Conservation (phyloP, 2,329 filamentous ascomycete genomes). For the Venturia oleaginea region DNA sequence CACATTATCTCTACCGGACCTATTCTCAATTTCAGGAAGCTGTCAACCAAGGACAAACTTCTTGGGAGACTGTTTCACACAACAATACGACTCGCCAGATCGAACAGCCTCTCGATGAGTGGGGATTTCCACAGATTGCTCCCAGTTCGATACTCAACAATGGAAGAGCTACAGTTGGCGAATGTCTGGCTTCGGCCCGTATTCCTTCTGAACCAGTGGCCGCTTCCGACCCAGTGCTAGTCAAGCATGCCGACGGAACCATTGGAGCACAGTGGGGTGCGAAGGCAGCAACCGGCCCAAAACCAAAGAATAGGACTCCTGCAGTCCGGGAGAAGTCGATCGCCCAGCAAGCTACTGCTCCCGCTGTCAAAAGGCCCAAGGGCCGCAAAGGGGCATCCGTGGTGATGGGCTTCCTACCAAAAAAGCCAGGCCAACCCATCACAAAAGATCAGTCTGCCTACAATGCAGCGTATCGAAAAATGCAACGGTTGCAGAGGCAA, state of each 20-base stretch:
- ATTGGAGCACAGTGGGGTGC: neutral
- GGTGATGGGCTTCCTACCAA: neutral
- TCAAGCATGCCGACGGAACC: constrained; percentile 2
- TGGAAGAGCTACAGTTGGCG: neutral
- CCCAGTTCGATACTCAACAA: neutral
- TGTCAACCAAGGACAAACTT: constrained; percentile 40
- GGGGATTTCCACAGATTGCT: constrained; percentile 4
- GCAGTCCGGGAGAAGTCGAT: neutral
- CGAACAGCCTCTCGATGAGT: constrained; percentile 20
- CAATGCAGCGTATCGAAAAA: constrained; percentile 5
- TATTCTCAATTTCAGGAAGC: constrained; percentile 43
- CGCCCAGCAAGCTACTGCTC: neutral
- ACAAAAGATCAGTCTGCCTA: constrained; percentile 3
- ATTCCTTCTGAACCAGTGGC: neutral
- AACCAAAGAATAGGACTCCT: neutral
- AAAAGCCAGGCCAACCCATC: neutral
- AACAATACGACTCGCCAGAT: neutral
- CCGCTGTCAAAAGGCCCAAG: neutral
- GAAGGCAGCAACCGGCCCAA: neutral
- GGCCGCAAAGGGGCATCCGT: neutral
- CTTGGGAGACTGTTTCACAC: constrained; percentile 35
- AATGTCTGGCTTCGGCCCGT: neutral
- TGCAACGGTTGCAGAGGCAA: neutral
- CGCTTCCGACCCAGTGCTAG: neutral
- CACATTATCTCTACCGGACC: constrained; percentile 48